A percentile compares a stretch with the other conserved stretches of the same genome.
These are phyloP conservation scores for Kondoa malvinella DNA, from an alignment of 768 basidiomycete genomes.

Conservation along the genomic window DNA sequence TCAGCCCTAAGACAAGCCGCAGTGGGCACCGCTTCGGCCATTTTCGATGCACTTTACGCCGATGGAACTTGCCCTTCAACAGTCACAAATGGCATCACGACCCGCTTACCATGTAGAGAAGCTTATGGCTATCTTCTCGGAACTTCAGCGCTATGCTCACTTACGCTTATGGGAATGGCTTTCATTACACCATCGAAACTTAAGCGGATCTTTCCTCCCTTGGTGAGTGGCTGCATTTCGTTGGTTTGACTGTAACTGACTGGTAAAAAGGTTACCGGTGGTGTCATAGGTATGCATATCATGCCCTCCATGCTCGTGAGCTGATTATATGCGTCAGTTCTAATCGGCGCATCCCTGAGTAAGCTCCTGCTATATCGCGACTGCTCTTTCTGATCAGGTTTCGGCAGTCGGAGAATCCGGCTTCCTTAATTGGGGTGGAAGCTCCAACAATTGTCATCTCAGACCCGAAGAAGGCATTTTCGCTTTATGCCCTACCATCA, in stretches of 20 bases:
- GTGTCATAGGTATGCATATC: too few relatives aligned
- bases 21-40: constrained; percentile 48
- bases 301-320: too few relatives aligned
- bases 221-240: too few relatives aligned
- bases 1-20: too few relatives aligned
- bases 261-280: too few relatives aligned
- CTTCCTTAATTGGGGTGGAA: constrained; percentile 67
- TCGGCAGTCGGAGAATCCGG: constrained; percentile 61
- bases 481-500: constrained; percentile 33
- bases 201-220: constrained; percentile 56
- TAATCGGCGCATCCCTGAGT: constrained; percentile 63
- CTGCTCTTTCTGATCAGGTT: too few relatives aligned
- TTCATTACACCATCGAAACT: constrained; percentile 34
- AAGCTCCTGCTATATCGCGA: too few relatives aligned
- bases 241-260: too few relatives aligned
- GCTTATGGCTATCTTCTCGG: constrained; percentile 65
- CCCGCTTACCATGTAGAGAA: constrained; percentile 48
- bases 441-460: constrained; percentile 50
- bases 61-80: constrained; percentile 57
- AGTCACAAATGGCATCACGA: constrained; percentile 44
- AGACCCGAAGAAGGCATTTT: constrained; percentile 54
- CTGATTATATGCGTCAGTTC: too few relatives aligned
- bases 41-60: constrained; percentile 41
- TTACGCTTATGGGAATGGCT: constrained; percentile 21
- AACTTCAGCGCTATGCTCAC: constrained; percentile 25